Conservation (phyloP, 2,329 filamentous ascomycete species). For the Aureobasidium sp. region DNA sequence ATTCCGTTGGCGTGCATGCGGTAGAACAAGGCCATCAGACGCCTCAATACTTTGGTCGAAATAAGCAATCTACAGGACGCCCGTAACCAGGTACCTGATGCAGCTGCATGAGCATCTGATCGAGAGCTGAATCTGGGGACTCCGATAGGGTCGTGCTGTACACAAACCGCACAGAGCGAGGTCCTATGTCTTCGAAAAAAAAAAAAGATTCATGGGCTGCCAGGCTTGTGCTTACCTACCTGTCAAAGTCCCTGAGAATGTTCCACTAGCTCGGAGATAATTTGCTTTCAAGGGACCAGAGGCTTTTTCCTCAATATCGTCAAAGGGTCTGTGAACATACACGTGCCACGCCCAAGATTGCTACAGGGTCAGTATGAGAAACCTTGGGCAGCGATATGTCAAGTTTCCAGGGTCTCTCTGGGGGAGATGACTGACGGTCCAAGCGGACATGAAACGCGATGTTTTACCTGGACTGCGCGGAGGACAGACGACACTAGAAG, state of each 20-base stretch:
- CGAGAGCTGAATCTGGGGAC: background rate
- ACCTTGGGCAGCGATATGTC: constrained; percentile 8
- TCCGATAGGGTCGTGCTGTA: background rate
- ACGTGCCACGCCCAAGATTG: constrained; percentile 8
- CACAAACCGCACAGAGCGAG: background rate
- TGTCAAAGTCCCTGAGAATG: background rate
- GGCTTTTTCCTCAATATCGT: background rate
- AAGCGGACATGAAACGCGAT: constrained; percentile 1
- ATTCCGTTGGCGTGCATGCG: background rate
- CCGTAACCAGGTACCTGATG: constrained; percentile 8
- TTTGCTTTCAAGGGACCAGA: background rate
- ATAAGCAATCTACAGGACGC: background rate
- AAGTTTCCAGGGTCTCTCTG: constrained; percentile 13
- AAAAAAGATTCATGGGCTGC: background rate
- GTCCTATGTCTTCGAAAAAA: background rate
- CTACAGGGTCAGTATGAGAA: background rate
- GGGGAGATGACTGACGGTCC: constrained; percentile 3
- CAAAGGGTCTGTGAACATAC: constrained; percentile 9
- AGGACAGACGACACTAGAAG: background rate
- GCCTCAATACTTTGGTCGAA: background rate
- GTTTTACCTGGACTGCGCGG: background rate
- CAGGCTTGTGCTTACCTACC: background rate
- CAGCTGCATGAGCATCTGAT: constrained; percentile 3
- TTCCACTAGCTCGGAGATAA: constrained; percentile 1
- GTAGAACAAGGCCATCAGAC: background rate